Evolutionary conservation across 2,329 filamentous ascomycete genomes (phyloP).

Genomic region (Fusarium tupiense): DNA sequence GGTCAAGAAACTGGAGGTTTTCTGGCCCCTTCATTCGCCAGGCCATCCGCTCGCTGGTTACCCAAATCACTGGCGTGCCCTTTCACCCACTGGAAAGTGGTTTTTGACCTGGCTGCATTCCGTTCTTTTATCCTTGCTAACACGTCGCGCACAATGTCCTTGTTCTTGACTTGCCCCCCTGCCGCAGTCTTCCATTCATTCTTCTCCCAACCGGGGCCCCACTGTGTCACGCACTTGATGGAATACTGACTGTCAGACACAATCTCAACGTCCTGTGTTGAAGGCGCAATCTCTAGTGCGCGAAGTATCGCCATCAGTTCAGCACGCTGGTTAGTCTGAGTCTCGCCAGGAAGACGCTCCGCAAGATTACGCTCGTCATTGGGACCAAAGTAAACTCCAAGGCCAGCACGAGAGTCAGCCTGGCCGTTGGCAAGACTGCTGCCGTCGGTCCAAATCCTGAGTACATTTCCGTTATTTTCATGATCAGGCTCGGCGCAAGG

Average conservation of each 20-base stretch:
- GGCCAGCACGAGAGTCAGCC: slow-evolving; percentile 63
- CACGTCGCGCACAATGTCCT: slow-evolving; percentile 81
- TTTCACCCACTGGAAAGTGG: slow-evolving; percentile 88
- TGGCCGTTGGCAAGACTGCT: slow-evolving; percentile 69
- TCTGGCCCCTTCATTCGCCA: slow-evolving; percentile 68
- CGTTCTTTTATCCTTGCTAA: slow-evolving; percentile 77
- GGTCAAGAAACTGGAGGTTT: slow-evolving; percentile 30
- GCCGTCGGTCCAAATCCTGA: slow-evolving; percentile 69
- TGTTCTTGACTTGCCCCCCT: slow-evolving; percentile 82
- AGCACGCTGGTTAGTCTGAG: slow-evolving; percentile 95
- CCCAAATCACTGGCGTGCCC: slow-evolving; percentile 79
- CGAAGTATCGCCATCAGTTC: slow-evolving; percentile 89
- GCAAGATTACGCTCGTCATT: slow-evolving; percentile 72
- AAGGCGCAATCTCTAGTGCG: slow-evolving; percentile 79
- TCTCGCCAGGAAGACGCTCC: slow-evolving; percentile 76
- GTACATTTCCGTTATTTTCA: slow-evolving; percentile 33
- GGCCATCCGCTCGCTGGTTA: slow-evolving; percentile 81
- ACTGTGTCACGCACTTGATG: slow-evolving; percentile 87
- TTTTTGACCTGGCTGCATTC: slow-evolving; percentile 66
- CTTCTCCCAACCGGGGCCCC: slow-evolving; percentile 80
- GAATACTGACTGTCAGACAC: slow-evolving; percentile 90
- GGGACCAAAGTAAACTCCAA: slow-evolving; percentile 71
- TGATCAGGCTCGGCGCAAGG: background rate
- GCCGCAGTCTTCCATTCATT: slow-evolving; percentile 81
- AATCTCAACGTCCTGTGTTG: slow-evolving; percentile 76